phyloP scores from a whole-genome alignment of 495 filamentous ascomycete genomes.

The Hypomontagnella submonticulosa region DNA sequence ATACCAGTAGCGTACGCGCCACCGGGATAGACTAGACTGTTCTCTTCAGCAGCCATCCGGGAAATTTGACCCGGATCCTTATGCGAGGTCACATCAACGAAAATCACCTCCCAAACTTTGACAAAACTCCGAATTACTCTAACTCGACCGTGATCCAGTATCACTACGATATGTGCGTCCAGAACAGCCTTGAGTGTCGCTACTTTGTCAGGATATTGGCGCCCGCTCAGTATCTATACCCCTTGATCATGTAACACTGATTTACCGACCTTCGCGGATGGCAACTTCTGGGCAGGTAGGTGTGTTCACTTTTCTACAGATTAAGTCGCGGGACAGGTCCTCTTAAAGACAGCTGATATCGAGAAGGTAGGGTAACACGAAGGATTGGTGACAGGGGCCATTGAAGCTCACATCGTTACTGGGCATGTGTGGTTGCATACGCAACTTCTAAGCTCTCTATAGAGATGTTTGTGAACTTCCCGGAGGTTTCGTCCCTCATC shows the following conservation, averaged over 20 bases:
- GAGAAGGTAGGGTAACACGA: constrained; percentile 14
- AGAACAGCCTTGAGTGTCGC: too few relatives aligned
- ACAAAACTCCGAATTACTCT: constrained; percentile 31
- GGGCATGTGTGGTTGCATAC: constrained; percentile 17
- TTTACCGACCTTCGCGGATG: too few relatives aligned
- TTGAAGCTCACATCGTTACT: constrained; percentile 5
- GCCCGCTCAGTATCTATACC: too few relatives aligned
- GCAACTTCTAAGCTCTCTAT: neutral
- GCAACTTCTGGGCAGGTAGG: too few relatives aligned
- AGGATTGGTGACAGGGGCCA: neutral
- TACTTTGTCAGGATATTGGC: too few relatives aligned
- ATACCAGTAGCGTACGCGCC: neutral
- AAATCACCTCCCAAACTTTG: constrained; percentile 37
- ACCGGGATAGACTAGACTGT: neutral
- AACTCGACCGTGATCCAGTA: neutral
- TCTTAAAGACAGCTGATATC: neutral
- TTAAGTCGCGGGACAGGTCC: too few relatives aligned
- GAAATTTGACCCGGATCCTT: constrained; percentile 11
- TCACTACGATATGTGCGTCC: too few relatives aligned
- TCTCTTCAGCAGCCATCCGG: constrained; percentile 29
- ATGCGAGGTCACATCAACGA: constrained; percentile 33
- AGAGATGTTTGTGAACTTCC: neutral
- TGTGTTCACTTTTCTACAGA: too few relatives aligned
- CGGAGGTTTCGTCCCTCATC: neutral
- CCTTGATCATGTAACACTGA: too few relatives aligned